phyloP scores from a whole-genome alignment of 176 grass and related monocot species.

The Carex myosuroides region DNA sequence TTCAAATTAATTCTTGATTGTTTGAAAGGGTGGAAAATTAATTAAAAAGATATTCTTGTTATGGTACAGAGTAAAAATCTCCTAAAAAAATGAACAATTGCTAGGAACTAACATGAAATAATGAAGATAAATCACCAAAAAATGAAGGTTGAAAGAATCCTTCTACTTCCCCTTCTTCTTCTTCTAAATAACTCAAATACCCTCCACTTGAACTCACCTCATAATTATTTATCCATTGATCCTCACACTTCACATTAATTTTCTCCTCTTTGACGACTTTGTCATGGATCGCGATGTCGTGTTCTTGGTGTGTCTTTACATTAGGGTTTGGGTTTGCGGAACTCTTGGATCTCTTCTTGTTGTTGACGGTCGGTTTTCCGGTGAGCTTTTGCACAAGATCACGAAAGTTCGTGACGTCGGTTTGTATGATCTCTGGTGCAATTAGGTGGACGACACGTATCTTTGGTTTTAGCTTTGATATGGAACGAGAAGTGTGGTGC shows the following conservation, averaged over 20 bases:
- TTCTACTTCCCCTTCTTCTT: slow-evolving; percentile 25
- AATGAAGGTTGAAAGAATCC: slow-evolving; percentile 32
- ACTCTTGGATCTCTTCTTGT: slow-evolving; percentile 22
- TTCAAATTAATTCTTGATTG: background rate
- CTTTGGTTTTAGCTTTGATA: slow-evolving; percentile 36
- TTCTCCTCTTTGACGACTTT: slow-evolving; percentile 50
- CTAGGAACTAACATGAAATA: slow-evolving; percentile 30
- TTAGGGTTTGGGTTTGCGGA: background rate
- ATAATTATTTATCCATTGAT: slow-evolving; percentile 21
- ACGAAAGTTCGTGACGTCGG: slow-evolving; percentile 69
- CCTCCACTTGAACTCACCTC: slow-evolving; percentile 40
- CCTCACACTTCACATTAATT: background rate
- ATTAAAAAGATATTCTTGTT: background rate
- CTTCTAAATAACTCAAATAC: slow-evolving; percentile 58
- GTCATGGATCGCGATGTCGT: slow-evolving; percentile 28
- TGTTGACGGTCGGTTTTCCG: slow-evolving; percentile 30
- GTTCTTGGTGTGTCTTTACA: background rate
- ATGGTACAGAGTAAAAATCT: slow-evolving; percentile 25
- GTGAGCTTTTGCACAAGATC: slow-evolving; percentile 86
- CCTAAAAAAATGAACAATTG: slow-evolving; percentile 34
- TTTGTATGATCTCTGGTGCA: slow-evolving; percentile 86
- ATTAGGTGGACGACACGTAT: slow-evolving; percentile 74
- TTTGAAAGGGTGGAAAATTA: background rate
- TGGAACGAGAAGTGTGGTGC: slow-evolving; percentile 3
- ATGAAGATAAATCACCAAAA: slow-evolving; percentile 18